Conservation (phyloP, 345 rosid genomes). For the Cardamine chenopodiifolia region DNA sequence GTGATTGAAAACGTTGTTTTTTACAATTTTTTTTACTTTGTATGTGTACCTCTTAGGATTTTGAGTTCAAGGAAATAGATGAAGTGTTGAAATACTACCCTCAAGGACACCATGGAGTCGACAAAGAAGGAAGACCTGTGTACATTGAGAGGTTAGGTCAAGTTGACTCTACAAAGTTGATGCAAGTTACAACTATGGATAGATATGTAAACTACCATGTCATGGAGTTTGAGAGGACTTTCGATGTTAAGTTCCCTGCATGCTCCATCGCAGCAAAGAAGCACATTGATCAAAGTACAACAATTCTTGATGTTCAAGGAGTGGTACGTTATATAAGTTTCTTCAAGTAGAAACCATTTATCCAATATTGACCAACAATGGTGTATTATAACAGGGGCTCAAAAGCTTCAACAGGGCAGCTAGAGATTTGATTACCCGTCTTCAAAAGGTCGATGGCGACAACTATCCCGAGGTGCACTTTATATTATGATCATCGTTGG, state of each 20-base stretch:
- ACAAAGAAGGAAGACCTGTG: conserved; percentile 77
- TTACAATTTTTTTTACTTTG: not conserved
- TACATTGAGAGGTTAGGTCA: conserved; percentile 81
- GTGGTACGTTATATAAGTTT: conserved; percentile 60
- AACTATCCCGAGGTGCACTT: conserved; percentile 79
- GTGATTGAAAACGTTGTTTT: not conserved
- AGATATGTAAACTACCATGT: conserved; percentile 86
- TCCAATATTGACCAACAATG: not conserved
- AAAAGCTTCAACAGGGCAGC: conserved; percentile 81
- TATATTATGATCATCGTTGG: not conserved
- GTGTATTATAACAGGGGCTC: conserved; percentile 57
- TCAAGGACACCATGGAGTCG: conserved; percentile 91
- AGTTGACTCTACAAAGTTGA: conserved; percentile 73
- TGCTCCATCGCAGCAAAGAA: conserved; percentile 74
- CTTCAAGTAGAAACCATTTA: not conserved
- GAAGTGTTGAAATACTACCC: conserved; percentile 74
- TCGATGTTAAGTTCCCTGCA: conserved; percentile 74
- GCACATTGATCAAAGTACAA: conserved; percentile 89
- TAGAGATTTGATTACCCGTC: conserved; percentile 72
- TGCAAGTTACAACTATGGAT: conserved; percentile 88
- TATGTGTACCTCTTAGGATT: conserved; percentile 49
- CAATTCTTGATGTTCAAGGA: conserved; percentile 91
- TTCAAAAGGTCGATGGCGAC: conserved; percentile 88
- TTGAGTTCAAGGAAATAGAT: conserved; percentile 63
- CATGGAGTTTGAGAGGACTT: conserved; percentile 79